Evolutionary conservation across 345 rosid genomes (phyloP).

Genomic region (Salix purpurea): DNA sequence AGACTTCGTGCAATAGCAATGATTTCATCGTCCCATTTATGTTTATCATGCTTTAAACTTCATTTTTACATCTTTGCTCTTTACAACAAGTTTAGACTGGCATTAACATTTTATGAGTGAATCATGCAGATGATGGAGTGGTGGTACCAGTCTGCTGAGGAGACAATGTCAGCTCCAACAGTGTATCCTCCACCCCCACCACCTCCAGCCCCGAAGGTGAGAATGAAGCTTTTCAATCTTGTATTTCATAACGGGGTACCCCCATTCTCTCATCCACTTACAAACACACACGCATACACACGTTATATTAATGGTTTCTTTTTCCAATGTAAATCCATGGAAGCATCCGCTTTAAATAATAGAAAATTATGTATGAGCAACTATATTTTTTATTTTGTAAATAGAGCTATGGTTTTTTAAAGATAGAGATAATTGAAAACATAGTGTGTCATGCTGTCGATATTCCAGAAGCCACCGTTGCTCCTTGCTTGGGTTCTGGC

Average conservation of each 20-base stretch:
- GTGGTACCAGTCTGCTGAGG: constrained; percentile 99
- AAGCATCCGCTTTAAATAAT: neutral
- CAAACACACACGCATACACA: too few relatives aligned
- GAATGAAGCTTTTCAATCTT: neutral
- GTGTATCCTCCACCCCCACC: constrained; percentile 98
- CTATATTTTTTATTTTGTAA: too few relatives aligned
- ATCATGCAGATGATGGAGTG: constrained; percentile 95
- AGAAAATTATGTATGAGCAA: neutral
- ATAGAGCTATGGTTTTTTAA: too few relatives aligned
- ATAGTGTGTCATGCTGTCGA: too few relatives aligned
- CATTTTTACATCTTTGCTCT: neutral
- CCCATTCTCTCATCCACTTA: neutral
- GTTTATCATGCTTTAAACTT: neutral
- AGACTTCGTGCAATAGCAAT: neutral
- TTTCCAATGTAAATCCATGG: neutral
- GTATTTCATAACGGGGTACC: neutral
- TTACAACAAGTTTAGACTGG: neutral
- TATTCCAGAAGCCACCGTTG: too few relatives aligned
- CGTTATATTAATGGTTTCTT: neutral
- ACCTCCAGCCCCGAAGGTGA: constrained; percentile 88
- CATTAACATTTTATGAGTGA: neutral
- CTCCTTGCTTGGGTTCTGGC: too few relatives aligned
- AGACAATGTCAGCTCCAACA: constrained; percentile 95
- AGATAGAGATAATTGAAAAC: too few relatives aligned
- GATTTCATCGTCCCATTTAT: neutral